These are phyloP conservation scores for Lodderomyces margitis DNA, from an alignment of 1,139 yeast genomes.

Conservation along the genomic window DNA sequence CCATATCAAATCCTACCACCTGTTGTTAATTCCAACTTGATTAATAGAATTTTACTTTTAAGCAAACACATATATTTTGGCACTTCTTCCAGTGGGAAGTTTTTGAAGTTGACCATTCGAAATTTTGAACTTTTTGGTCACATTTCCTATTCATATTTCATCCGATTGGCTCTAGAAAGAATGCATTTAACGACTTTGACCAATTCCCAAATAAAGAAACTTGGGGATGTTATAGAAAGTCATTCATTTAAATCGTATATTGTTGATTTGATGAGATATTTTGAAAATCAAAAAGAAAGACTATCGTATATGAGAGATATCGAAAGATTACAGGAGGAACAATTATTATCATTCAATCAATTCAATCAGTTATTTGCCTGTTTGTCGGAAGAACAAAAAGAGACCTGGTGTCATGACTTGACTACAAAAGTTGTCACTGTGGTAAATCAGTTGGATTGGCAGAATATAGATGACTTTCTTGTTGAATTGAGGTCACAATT, in stretches of 20 bases:
- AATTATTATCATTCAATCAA: constrained; percentile 2
- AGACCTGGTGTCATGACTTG: constrained; percentile 10
- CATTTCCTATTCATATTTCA: constrained; percentile 4
- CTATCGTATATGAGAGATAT: not conserved
- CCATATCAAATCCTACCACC: constrained; percentile 6
- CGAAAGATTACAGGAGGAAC: not conserved
- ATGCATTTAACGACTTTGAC: not conserved
- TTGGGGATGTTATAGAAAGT: constrained; percentile 6
- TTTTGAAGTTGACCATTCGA: not conserved
- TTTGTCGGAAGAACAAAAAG: constrained; percentile 11
- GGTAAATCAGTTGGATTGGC: not conserved
- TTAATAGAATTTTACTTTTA: constrained; percentile 9
- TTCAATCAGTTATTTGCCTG: constrained; percentile 12
- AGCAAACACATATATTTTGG: constrained; percentile 1
- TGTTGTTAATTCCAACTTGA: constrained; percentile 8
- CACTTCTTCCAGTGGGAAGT: not conserved
- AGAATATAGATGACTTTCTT: constrained; percentile 1
- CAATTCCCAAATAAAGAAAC: not conserved
- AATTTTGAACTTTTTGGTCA: constrained; percentile 4
- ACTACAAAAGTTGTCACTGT: constrained; percentile 6
- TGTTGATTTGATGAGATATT: constrained; percentile 9
- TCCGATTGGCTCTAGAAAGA: constrained; percentile 3
- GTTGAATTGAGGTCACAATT: not conserved
- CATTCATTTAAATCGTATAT: constrained; percentile 10
- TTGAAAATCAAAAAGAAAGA: constrained; percentile 6